Evolutionary conservation across 1,284 basidiomycete species (phyloP), one percentile per base, ranked within the genome.

Genomic region (Cutaneotrichosporon dermatis): DNA sequence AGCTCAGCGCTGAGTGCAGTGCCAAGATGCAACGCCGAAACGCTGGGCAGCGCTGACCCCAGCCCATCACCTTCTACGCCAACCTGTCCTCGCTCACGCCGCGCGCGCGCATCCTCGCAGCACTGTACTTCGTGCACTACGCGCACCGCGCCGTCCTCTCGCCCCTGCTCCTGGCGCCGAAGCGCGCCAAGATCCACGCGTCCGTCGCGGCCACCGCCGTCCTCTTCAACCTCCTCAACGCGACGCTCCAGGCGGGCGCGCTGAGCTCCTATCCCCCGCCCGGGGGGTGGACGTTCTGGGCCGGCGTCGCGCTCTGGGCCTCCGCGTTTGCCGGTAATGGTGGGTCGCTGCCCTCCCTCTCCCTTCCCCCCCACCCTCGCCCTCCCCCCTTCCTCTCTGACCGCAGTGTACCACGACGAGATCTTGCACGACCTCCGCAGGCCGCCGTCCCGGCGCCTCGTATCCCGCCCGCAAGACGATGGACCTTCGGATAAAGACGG

Each of bases 81-180:
- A 82, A 69, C 72, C 80, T 61, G 79, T 25, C 25, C 25, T 9
- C 39, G 37, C 50, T 51, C 8, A 33, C 37, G 15, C 41, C n/a
- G 10, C 34, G 52, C 33, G 50, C 37, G 13, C 6, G n/a, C 3
- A 12, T 57, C 33, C 57, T 69, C 1, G 53, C 60, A 4, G 46
- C 16, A 3, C 42, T 88, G 54, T 95, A 83, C 75, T 72, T 92
- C 48, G 66, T 83, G 1, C 92, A 97, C 80, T 96, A 96, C 76
- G 66, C 83, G 54, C 92, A 95, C 76, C 87, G 93, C 43, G 86
- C 91, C 4, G 60, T 96, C 60, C 72, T 95, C 37, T 88, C 86
- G 1, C 93, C 93, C 6, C 80, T 78, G 13, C 13, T 94, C 10
- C 85, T 89, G 55, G 88, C 89, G 0, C 90, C 92, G 0, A 86